Percentiles rank a stretch among this genome's conserved stretches.
Conservation (phyloP, 1,139 yeast genomes). For the Zygotorulaspora mrakii region DNA sequence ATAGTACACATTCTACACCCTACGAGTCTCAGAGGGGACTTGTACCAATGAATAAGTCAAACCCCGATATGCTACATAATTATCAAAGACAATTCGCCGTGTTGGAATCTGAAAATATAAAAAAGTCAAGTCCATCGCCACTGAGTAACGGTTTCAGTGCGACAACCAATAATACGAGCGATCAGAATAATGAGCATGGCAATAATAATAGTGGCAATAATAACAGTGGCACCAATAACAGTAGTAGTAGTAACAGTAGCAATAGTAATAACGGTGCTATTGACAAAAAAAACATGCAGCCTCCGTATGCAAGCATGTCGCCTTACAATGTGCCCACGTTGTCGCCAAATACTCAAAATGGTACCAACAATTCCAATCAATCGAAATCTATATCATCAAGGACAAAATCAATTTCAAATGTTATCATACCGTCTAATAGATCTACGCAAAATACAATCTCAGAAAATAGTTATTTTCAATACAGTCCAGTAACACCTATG, state of each 20-base stretch:
- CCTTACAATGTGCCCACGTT: conserved; percentile 13
- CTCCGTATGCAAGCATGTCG: conserved; percentile 18
- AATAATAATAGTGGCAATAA: background rate
- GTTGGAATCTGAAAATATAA: conserved; percentile 52
- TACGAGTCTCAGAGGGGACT: conserved; percentile 2
- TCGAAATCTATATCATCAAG: conserved; percentile 21
- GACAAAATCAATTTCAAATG: conserved; percentile 36
- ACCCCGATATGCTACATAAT: conserved; percentile 47
- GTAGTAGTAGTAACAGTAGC: conserved; percentile 1
- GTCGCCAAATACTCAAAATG: conserved; percentile 17
- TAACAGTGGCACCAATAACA: conserved; percentile 10
- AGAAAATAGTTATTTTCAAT: conserved; percentile 3
- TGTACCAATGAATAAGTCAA: conserved; percentile 2
- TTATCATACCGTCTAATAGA: conserved; percentile 12
- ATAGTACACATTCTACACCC: conserved; percentile 1
- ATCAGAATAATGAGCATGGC: conserved; percentile 4
- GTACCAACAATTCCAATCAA: conserved; percentile 19
- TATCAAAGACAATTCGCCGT: conserved; percentile 73
- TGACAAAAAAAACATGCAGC: conserved; percentile 12
- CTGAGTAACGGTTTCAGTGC: conserved; percentile 22
- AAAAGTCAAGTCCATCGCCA: conserved; percentile 44
- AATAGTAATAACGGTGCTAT: background rate
- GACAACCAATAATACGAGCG: conserved; percentile 21
- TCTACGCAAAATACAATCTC: conserved; percentile 13
- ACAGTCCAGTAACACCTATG: conserved; percentile 32